These are phyloP conservation scores for Trichoderma asperellum DNA, from an alignment of 2,329 filamentous ascomycete species.

Conservation along the genomic window DNA sequence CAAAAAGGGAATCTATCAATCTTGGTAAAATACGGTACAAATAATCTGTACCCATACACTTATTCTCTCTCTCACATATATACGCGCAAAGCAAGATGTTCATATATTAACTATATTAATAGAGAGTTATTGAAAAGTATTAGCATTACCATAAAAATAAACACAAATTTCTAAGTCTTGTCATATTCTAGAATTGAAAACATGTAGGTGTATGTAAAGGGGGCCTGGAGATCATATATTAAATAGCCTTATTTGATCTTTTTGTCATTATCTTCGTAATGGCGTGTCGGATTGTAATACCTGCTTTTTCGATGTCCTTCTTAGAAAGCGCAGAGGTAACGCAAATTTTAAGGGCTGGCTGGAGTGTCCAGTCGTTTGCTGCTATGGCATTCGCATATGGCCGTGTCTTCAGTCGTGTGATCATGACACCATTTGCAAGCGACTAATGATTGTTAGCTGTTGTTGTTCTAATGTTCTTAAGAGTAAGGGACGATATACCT, in stretches of 20 bases:
- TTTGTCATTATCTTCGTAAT: conserved; percentile 87
- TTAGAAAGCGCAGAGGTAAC: conserved; percentile 84
- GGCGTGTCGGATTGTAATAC: conserved; percentile 83
- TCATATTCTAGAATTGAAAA: background rate
- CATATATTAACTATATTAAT: background rate
- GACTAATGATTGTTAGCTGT: conserved; percentile 54
- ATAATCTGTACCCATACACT: background rate
- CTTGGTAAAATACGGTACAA: background rate
- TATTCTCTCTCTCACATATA: background rate
- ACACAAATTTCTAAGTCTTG: background rate
- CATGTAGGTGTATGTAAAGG: background rate
- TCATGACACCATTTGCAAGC: conserved; percentile 84
- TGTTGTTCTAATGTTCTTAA: background rate
- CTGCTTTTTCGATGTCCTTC: conserved; percentile 96
- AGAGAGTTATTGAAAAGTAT: conserved; percentile 3
- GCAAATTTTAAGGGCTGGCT: conserved; percentile 87
- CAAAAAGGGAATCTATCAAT: background rate
- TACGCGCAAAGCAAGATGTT: background rate
- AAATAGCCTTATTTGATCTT: conserved; percentile 50
- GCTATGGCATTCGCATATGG: conserved; percentile 67
- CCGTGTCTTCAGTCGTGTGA: conserved; percentile 82
- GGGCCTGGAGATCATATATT: background rate
- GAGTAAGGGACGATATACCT: conserved; percentile 63
- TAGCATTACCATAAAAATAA: background rate
- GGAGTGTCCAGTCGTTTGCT: conserved; percentile 69